Percentiles rank a stretch among this genome's conserved stretches.
Conservation (phyloP, 176 grass and related monocot genomes). For the Paspalum notatum region DNA sequence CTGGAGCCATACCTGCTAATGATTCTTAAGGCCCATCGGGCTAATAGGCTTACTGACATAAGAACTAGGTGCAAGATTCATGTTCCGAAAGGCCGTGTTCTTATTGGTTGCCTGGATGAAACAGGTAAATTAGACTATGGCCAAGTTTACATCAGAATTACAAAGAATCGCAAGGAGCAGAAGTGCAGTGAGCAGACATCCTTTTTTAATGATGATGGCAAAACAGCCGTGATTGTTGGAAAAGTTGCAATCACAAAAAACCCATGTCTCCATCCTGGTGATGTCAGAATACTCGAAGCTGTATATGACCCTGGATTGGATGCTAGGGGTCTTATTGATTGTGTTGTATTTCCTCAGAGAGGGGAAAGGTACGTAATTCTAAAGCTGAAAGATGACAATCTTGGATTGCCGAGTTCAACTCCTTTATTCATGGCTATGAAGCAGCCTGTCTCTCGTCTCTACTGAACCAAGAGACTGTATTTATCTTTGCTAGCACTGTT, state of each 20-base stretch:
- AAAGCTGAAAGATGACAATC: slow-evolving; percentile 28
- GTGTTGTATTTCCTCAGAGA: slow-evolving; percentile 85
- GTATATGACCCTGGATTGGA: slow-evolving; percentile 68
- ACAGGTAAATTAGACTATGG: slow-evolving; percentile 69
- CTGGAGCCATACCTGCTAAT: slow-evolving; percentile 81
- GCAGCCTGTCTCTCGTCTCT: neutral
- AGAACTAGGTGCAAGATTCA: slow-evolving; percentile 78
- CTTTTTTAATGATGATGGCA: slow-evolving; percentile 56
- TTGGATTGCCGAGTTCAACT: slow-evolving; percentile 1
- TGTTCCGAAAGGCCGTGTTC: slow-evolving; percentile 91
- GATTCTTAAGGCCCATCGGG: slow-evolving; percentile 79
- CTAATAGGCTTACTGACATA: slow-evolving; percentile 78
- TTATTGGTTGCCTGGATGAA: slow-evolving; percentile 94
- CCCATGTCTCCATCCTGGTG: slow-evolving; percentile 94
- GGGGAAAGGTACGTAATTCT: slow-evolving; percentile 71
- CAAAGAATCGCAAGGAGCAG: slow-evolving; percentile 72
- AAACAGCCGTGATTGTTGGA: slow-evolving; percentile 64
- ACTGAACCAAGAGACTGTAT: slow-evolving; percentile 7
- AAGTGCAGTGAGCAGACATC: slow-evolving; percentile 48
- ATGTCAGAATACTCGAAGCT: slow-evolving; percentile 90
- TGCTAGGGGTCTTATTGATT: slow-evolving; percentile 74
- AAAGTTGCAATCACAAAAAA: slow-evolving; percentile 85
- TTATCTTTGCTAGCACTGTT: slow-evolving; percentile 25
- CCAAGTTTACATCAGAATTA: slow-evolving; percentile 84
- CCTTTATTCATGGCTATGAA: slow-evolving; percentile 18